Evolutionary conservation across 441 rosid genomes (phyloP), one percentile per base, ranked within the genome.

Genomic region (Corymbia citriodora): DNA sequence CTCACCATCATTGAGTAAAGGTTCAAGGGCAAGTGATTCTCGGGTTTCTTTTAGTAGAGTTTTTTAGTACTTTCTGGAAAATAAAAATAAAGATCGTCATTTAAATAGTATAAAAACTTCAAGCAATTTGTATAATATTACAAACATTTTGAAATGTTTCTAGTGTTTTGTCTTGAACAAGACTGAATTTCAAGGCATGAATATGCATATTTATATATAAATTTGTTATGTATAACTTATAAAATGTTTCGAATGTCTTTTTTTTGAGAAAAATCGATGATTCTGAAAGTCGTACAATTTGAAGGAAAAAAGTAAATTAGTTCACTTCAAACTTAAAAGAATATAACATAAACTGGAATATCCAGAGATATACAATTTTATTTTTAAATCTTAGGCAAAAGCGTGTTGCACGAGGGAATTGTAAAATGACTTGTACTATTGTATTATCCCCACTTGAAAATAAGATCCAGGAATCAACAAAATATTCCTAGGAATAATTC

Each of bases 31-130:
- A 7, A 3, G 50, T 74, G 50, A 16, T 40, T 21, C 83, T 19
- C 19, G 83, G 83, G 9, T 40, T 36, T 65, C 1, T 36, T 36
- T 74, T 19, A 21, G 29, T 74, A 10, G 3, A 36, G 50, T 72
- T 72, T 5, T 18, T 9, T 74, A 36, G 6, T 10, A 6, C 9
- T 11, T 40, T 40, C 0, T 3, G 1, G 50, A 14, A 1, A 21
- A 74, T 40, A 7, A 31, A 19, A 36, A 72, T 8, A 15, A 68
- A 31, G 21, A 16, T 16, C 3, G 3, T 0, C 13, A 0, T 68
- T 31, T 68, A 31, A 68, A 9, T 17, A 31, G 12, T 68, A 16
- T 8, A n/a, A 68, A n/a, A 15, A 8, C 2, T 16, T 3, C 8
- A 6, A 8, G 31, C 19, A 31, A 31, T n/a, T n/a, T 0, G 21